A percentile compares a stretch with the other conserved stretches of the same genome.
These are phyloP conservation scores for Rosa persica DNA, from an alignment of 306 rosid genomes.

Conservation along the genomic window DNA sequence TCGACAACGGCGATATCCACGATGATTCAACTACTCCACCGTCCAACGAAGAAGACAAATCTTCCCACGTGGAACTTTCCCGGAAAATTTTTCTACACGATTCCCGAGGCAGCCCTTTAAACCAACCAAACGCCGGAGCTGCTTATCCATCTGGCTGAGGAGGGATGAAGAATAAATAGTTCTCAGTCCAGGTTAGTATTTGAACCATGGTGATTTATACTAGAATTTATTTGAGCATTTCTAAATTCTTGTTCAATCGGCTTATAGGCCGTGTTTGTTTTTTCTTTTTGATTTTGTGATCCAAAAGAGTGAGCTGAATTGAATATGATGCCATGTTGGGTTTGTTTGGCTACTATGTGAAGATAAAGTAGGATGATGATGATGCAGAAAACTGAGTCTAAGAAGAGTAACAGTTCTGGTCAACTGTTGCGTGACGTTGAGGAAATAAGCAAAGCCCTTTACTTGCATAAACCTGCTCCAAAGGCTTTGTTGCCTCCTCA, in stretches of 20 bases:
- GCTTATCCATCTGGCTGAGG: background rate
- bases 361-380: constrained; percentile 22
- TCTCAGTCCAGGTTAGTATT: constrained; percentile 14
- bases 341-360: too few relatives aligned
- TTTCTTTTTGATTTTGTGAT: constrained; percentile 6
- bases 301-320: background rate
- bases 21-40: constrained; percentile 6
- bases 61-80: background rate
- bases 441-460: constrained; percentile 79
- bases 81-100: background rate
- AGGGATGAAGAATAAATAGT: background rate
- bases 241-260: background rate
- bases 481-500: constrained; percentile 29
- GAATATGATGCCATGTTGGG: background rate
- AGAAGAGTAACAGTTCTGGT: constrained; percentile 22
- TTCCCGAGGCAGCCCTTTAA: constrained; percentile 7
- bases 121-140: background rate
- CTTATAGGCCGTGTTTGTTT: too few relatives aligned
- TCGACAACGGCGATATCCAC: background rate
- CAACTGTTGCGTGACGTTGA: constrained; percentile 63
- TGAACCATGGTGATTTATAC: background rate
- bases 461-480: constrained; percentile 44
- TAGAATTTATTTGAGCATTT: background rate
- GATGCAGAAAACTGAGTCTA: constrained; percentile 41
- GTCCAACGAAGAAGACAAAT: constrained; percentile 19